phyloP scores from a whole-genome alignment of 2,329 filamentous ascomycete genomes.

The Fusarium setosum region DNA sequence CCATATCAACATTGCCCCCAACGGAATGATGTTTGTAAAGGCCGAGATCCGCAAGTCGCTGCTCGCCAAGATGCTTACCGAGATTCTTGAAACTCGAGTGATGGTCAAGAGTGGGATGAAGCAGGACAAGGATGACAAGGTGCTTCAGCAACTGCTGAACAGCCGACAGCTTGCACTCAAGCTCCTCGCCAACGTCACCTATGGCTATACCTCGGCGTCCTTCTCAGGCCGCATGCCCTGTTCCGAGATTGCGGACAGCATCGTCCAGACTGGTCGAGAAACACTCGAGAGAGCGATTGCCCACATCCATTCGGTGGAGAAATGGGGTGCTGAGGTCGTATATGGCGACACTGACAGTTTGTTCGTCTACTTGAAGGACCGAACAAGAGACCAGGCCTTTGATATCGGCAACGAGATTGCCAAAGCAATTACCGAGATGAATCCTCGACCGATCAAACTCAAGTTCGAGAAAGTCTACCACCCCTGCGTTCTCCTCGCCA shows the following conservation, averaged over 20 bases:
- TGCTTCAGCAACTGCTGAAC: slow-evolving; percentile 87
- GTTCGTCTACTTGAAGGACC: slow-evolving; percentile 89
- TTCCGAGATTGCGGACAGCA: slow-evolving; percentile 96
- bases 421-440: slow-evolving; percentile 85
- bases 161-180: slow-evolving; percentile 95
- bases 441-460: slow-evolving; percentile 91
- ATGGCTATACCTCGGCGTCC: slow-evolving; percentile 95
- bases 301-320: slow-evolving; percentile 85
- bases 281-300: slow-evolving; percentile 95
- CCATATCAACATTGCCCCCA: slow-evolving; percentile 91
- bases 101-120: slow-evolving; percentile 99
- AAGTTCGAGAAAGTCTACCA: slow-evolving; percentile 99
- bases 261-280: slow-evolving; percentile 95
- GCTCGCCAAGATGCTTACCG: slow-evolving; percentile 94
- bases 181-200: slow-evolving; percentile 97
- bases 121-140: slow-evolving; percentile 86
- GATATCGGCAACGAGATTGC: slow-evolving; percentile 93
- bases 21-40: slow-evolving; percentile 96
- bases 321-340: slow-evolving; percentile 95
- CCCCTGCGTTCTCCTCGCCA: slow-evolving; percentile 91
- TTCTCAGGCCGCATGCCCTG: slow-evolving; percentile 99
- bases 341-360: slow-evolving; percentile 98
- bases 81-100: slow-evolving; percentile 93
- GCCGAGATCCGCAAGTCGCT: slow-evolving; percentile 88
- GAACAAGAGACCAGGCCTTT: slow-evolving; percentile 90